Evolutionary conservation across 75 land plant species (phyloP), one percentile per base, ranked within the genome.

Genomic region (Pinus albicaulis): DNA sequence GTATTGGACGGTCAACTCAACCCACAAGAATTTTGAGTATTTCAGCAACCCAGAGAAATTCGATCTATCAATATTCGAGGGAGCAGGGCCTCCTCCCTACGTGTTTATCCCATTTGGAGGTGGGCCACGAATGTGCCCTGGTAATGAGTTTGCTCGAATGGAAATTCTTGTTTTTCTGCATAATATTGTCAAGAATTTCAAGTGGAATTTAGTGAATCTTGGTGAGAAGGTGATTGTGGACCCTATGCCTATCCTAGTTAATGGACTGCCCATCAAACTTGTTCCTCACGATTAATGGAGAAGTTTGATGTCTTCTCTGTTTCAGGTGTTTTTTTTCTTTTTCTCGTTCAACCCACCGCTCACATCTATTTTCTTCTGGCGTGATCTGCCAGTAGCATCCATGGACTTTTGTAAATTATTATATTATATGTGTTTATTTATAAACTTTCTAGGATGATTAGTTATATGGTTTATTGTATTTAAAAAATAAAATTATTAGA

Each of bases 81-180:
- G 68, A 22, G 79, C 38, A 15, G 52, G 80, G 13, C 79, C 80
- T 28, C 76, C 78, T 19, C 90, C 90, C 3, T 83, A 56, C 60
- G 56, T 89, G 19, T 89, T 81, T 57, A 58, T 86, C 44, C 87
- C 86, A 25, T 89, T 89, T 38, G 91, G 91, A 70, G 91, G 83
- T 8, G 91, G 91, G 1, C 77, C 82, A 1, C 48, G 86, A n/a
- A 79, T 82, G 38, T 89, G 91, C 65, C 84, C 86, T 4, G 91
- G 89, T 11, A 23, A 61, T 20, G 88, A 88, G 31, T 83, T 85
- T 55, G 87, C 87, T 1, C 23, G 85, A 23, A 38, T 80, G 23
- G 81, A 85, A 72, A 70, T 76, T 3, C 77, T 86, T 55, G 36
- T 80, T 7, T 41, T 88, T 36, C 44, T 88, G 17, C 90, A 85